These are phyloP conservation scores for Suillus bovinus DNA, from an alignment of 768 basidiomycete genomes.

Conservation along the genomic window DNA sequence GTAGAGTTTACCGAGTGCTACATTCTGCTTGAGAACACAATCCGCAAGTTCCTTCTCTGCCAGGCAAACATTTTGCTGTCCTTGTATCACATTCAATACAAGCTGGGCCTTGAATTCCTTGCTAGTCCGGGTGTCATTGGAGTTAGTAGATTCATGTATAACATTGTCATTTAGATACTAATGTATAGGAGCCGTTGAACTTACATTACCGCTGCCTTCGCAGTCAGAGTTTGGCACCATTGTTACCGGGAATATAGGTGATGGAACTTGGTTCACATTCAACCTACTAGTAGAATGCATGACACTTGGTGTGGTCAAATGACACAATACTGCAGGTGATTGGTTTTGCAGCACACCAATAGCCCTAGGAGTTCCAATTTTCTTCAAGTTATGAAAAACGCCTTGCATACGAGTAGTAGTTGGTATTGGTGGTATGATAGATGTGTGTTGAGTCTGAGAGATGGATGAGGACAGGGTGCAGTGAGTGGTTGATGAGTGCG, in stretches of 20 bases:
- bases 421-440: too few species aligned
- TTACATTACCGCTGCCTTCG: background rate
- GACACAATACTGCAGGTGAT: background rate
- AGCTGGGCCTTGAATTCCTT: too few species aligned
- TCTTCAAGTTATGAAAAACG: too few species aligned
- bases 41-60: background rate
- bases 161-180: background rate
- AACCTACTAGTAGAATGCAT: background rate
- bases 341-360: background rate
- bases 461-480: too few species aligned
- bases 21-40: background rate
- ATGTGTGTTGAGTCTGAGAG: too few species aligned
- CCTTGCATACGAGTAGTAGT: too few species aligned
- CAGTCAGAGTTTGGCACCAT: background rate
- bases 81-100: too few species aligned
- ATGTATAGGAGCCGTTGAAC: background rate
- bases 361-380: too few species aligned
- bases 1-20: background rate
- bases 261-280: too few species aligned
- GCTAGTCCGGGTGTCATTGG: too few species aligned
- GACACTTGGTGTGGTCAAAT: background rate
- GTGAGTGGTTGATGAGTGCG: too few species aligned
- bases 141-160: too few species aligned
- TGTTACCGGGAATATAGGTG: background rate
- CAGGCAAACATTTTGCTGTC: background rate